These are phyloP conservation scores for Aspergillus tamarii DNA, from an alignment of 2,329 filamentous ascomycete genomes.

Conservation along the genomic window DNA sequence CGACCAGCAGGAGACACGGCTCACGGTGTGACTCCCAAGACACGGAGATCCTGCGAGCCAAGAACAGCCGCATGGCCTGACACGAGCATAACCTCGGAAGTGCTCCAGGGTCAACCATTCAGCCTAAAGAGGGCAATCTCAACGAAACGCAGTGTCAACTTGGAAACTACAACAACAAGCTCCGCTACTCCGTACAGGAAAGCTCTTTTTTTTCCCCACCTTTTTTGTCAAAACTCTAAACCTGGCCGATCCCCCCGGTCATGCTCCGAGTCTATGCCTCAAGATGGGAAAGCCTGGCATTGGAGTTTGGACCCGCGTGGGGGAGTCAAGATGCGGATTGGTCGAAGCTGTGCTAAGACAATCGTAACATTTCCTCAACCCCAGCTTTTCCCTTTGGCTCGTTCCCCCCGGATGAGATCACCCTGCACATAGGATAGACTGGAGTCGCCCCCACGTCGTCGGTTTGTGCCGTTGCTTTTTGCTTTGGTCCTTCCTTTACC, in stretches of 20 bases:
- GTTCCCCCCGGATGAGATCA: background rate
- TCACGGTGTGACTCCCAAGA: background rate
- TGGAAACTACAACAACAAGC: background rate
- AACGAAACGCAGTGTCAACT: background rate
- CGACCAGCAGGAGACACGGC: too few species aligned
- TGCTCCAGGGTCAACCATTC: background rate
- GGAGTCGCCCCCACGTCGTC: background rate
- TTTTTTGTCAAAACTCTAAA: background rate
- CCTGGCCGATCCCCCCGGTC: background rate
- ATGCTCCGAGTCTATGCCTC: constrained; percentile 1
- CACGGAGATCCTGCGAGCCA: constrained; percentile 8
- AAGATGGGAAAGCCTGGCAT: background rate
- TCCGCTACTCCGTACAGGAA: background rate
- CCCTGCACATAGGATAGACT: background rate
- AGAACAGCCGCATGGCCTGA: constrained; percentile 2
- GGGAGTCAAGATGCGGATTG: background rate
- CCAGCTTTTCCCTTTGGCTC: background rate
- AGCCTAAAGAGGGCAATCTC: background rate
- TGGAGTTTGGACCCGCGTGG: background rate
- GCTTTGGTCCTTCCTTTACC: background rate
- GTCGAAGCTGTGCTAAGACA: background rate
- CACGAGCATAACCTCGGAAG: background rate
- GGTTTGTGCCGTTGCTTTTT: background rate
- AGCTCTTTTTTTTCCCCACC: background rate
- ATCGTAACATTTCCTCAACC: background rate